Evolutionary conservation across 306 rosid genomes (phyloP).

Genomic region (Herpetospermum pedunculosum): DNA sequence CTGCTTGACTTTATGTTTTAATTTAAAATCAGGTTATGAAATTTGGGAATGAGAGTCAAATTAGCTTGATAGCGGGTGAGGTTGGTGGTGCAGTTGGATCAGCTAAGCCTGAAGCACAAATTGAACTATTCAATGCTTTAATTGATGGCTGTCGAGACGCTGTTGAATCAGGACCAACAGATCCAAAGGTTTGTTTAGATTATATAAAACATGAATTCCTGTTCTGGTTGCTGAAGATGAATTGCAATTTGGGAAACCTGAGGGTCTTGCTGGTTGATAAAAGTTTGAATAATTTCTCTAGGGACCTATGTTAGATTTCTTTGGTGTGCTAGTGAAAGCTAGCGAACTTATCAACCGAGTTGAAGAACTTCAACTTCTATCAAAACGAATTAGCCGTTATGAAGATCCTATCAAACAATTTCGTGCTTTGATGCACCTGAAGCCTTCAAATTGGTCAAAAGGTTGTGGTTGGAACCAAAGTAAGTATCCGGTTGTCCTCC

Average conservation of each 20-base stretch:
- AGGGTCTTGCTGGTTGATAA: constrained; percentile 12
- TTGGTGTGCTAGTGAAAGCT: constrained; percentile 94
- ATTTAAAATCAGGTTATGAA: constrained; percentile 62
- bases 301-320: constrained; percentile 96
- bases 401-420: constrained; percentile 89
- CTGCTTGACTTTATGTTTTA: background rate
- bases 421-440: constrained; percentile 69
- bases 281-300: constrained; percentile 28
- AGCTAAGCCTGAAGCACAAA: constrained; percentile 54
- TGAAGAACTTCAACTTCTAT: constrained; percentile 81
- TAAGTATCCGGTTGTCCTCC: constrained; percentile 33
- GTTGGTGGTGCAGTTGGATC: constrained; percentile 75
- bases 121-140: constrained; percentile 70
- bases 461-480: constrained; percentile 99
- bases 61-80: constrained; percentile 61
- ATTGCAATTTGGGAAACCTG: background rate
- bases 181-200: constrained; percentile 59
- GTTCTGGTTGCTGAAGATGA: background rate
- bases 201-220: background rate
- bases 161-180: constrained; percentile 59
- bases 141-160: constrained; percentile 87
- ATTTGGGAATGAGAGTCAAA: constrained; percentile 84
- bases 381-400: constrained; percentile 85
- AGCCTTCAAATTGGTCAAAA: constrained; percentile 98
- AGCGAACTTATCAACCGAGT: constrained; percentile 79